Percentiles rank a stretch among this genome's conserved stretches.
Evolutionary conservation across 176 grass and related monocot genomes (phyloP).

Genomic region (Puya raimondii): DNA sequence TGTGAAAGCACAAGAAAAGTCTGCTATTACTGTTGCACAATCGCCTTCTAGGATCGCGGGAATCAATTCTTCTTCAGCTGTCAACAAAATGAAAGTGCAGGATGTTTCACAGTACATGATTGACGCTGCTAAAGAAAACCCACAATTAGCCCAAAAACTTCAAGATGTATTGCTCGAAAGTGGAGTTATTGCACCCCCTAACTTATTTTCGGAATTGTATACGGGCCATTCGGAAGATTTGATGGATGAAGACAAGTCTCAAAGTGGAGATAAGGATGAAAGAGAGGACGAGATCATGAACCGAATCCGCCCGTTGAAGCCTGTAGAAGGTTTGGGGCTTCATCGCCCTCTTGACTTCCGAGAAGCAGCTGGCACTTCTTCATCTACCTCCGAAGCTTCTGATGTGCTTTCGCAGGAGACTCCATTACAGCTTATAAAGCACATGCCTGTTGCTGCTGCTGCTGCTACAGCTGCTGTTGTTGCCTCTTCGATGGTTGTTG

Average conservation of each 20-base stretch:
- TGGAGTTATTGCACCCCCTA: slow-evolving; percentile 82
- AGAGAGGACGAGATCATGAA: slow-evolving; percentile 49
- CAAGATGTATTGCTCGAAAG: slow-evolving; percentile 94
- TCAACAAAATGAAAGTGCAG: slow-evolving; percentile 87
- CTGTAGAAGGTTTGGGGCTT: slow-evolving; percentile 40
- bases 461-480: slow-evolving; percentile 97
- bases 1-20: slow-evolving; percentile 11
- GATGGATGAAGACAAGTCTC: slow-evolving; percentile 5
- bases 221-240: slow-evolving; percentile 51
- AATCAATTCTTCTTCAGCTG: slow-evolving; percentile 37
- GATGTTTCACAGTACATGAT: slow-evolving; percentile 99
- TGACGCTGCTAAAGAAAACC: slow-evolving; percentile 97
- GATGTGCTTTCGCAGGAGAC: slow-evolving; percentile 1
- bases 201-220: slow-evolving; percentile 86
- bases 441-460: slow-evolving; percentile 88
- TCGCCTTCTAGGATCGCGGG: slow-evolving; percentile 24
- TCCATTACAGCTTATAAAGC: slow-evolving; percentile 16
- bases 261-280: slow-evolving; percentile 31
- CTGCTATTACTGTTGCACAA: slow-evolving; percentile 8
- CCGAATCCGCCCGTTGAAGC: slow-evolving; percentile 43
- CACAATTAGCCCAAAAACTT: slow-evolving; percentile 80
- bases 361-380: background rate
- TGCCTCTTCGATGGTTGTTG: slow-evolving; percentile 92
- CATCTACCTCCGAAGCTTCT: slow-evolving; percentile 11
- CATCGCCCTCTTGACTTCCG: slow-evolving; percentile 15